Conservation (phyloP, 495 filamentous ascomycete genomes). For the Pseudotulostoma volvatum region DNA sequence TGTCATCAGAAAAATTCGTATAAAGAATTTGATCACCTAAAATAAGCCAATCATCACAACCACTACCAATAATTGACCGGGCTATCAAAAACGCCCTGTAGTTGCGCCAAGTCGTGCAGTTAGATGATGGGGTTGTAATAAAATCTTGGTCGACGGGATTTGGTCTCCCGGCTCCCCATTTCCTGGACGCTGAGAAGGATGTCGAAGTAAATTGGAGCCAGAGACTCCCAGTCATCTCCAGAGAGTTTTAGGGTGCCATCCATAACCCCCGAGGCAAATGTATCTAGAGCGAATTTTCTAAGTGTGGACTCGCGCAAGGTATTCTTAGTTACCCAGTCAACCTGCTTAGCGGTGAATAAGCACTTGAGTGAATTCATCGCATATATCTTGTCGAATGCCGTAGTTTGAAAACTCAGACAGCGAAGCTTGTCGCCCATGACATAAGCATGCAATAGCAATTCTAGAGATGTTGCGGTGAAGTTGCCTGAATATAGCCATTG, state of each 20-base stretch:
- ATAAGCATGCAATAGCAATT: not conserved
- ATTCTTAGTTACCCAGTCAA: not conserved
- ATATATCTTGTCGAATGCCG: constrained; percentile 1
- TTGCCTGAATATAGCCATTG: not conserved
- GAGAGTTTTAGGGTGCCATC: not conserved
- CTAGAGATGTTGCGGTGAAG: not conserved
- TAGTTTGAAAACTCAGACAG: not conserved
- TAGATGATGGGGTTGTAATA: not conserved
- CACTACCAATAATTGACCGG: no score
- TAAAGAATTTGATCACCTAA: no score
- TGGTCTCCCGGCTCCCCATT: not conserved
- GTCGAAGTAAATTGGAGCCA: not conserved
- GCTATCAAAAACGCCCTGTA: no score
- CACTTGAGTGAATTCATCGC: not conserved
- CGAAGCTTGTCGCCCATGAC: constrained; percentile 1
- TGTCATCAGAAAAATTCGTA: no score
- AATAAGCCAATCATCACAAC: no score
- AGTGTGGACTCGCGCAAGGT: not conserved
- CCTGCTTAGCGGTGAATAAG: not conserved
- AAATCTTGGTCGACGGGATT: not conserved
- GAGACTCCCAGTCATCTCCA: not conserved
- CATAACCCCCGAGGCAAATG: not conserved
- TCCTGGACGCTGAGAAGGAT: not conserved
- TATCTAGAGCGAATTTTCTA: not conserved
- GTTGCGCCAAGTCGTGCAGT: no score